Percentiles rank a stretch among this genome's conserved stretches.
These are phyloP conservation scores for Rhodocollybia butyracea DNA, from an alignment of 768 basidiomycete species.

Conservation along the genomic window DNA sequence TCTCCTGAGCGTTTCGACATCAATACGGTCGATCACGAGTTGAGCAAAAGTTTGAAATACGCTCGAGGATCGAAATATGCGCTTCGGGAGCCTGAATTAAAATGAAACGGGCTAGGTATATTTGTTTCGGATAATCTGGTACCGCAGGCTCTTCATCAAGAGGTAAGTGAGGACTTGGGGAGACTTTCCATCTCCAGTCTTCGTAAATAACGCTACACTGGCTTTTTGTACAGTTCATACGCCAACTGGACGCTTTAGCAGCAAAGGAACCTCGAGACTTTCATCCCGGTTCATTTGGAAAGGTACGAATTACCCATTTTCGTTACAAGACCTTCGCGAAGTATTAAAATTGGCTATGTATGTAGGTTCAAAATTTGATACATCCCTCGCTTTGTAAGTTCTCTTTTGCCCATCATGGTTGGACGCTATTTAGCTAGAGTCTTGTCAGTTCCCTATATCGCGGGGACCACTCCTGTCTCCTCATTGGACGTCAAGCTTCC, in stretches of 20 bases:
- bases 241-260: slow-evolving; percentile 12
- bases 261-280: slow-evolving; percentile 13
- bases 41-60: neutral
- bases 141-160: slow-evolving; percentile 12
- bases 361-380: slow-evolving; percentile 15
- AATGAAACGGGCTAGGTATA: neutral
- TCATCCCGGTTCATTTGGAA: slow-evolving; percentile 14
- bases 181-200: neutral
- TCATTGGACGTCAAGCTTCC: neutral
- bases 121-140: slow-evolving; percentile 10
- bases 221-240: slow-evolving; percentile 5
- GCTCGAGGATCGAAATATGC: slow-evolving; percentile 1
- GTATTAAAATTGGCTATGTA: neutral
- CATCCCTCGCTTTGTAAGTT: slow-evolving; percentile 16
- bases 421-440: neutral
- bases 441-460: slow-evolving; percentile 12
- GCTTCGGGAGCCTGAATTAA: neutral
- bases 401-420: neutral
- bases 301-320: neutral
- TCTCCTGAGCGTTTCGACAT: neutral
- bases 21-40: neutral
- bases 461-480: neutral
- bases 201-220: neutral
- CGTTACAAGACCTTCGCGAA: neutral
- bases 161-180: slow-evolving; percentile 6